Base-by-base conservation (phyloP, 768 basidiomycete genomes). In the Favolaschia claudopus region DNA sequence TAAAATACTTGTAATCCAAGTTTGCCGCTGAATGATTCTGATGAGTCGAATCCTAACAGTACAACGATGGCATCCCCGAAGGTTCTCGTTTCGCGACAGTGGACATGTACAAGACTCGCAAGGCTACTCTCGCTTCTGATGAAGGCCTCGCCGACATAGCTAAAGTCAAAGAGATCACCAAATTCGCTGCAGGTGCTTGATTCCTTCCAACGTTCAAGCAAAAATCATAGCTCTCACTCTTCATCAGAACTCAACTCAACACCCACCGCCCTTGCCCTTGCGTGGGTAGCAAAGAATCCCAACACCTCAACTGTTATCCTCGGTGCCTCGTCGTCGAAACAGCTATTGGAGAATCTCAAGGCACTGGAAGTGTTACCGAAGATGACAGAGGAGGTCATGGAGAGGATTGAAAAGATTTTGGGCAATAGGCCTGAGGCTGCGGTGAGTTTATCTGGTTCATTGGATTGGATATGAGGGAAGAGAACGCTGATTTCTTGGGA, bases 1-100 rank as follows among this genome's bases (percentile, higher is more conserved):
- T 9, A 7, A 17, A 17, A 9, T 39, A 17, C 24, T 9, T 39
- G 5, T 15, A 12, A 3, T n/a, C 24, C 38, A 20, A 39, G 24
- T 20, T 12, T 15, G 10, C 22, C 38, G 25, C 34, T 15, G 3
- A 22, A 6, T 14, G 19, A 19, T 42, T 28, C 1, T 38, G 34
- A 24, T 54, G 32, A 53, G n/a, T n/a, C n/a, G n/a, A 10, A 31
- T 44, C 81, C 13, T 24, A 14, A 9, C 20, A 83, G 87, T 89
- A 89, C 76, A 91, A 92, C 73, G 79, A 89, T 58, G 89, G 91
- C 22, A 80, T 94, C 67, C 93, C 93, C 1, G 72, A 82, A 8
- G 88, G 83, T 49, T 92, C 91, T 0, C 87, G 93, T 27, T 88
- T 87, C 71, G 84, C 82, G 27, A 85, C 75, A 56, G 85, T 89